A percentile compares a stretch with the other conserved stretches of the same genome.
phyloP scores from a whole-genome alignment of 2,329 filamentous ascomycete species.

The Fusarium nygamai region DNA sequence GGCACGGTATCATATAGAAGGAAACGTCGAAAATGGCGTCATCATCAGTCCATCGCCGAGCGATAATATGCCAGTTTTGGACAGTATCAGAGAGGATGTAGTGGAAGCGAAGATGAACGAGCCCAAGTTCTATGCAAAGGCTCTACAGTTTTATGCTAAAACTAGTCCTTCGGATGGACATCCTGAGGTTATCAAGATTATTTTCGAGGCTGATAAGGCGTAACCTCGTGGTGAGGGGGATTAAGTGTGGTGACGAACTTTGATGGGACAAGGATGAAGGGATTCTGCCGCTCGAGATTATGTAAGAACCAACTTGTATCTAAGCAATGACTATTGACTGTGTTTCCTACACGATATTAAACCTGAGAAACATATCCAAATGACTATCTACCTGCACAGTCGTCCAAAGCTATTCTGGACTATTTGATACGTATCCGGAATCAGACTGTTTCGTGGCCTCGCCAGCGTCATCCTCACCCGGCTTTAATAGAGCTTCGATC shows the following conservation, averaged over 20 bases:
- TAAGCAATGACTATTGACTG: not conserved
- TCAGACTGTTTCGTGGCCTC: not conserved
- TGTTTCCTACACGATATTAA: accelerated
- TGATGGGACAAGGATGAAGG: not conserved
- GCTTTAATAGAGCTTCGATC: not conserved
- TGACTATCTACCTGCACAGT: not conserved
- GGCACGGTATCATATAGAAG: not conserved
- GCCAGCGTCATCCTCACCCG: not conserved
- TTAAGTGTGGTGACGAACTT: accelerated
- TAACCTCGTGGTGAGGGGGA: not conserved
- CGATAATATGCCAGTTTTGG: not conserved
- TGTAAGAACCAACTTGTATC: not conserved
- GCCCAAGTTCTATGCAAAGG: not conserved
- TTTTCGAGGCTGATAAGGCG: not conserved
- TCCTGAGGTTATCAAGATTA: not conserved
- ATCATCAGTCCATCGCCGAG: not conserved
- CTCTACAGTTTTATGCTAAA: not conserved
- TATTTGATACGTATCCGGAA: not conserved
- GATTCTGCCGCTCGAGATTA: not conserved
- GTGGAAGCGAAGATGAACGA: not conserved
- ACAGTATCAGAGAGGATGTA: not conserved
- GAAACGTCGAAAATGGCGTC: not conserved
- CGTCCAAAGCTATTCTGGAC: not conserved
- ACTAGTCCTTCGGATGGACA: not conserved
- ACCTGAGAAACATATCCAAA: not conserved